A percentile compares a stretch with the other conserved stretches of the same genome.
phyloP scores from a whole-genome alignment of 495 filamentous ascomycete genomes.

The Stereocaulon alpinum region DNA sequence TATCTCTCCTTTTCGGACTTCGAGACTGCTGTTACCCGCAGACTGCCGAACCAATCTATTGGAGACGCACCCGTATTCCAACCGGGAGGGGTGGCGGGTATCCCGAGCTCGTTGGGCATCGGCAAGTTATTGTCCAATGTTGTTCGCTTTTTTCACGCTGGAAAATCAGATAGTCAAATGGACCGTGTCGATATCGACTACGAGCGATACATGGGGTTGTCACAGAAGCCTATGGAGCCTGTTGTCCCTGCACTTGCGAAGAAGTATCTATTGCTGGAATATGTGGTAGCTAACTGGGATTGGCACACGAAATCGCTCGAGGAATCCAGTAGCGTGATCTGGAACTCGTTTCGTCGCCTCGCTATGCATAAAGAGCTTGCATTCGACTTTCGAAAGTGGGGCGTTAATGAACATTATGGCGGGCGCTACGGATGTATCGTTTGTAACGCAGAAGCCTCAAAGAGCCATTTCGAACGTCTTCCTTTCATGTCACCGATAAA shows the following conservation, averaged over 20 bases:
- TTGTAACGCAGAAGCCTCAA: background rate
- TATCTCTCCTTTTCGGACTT: conserved; percentile 24
- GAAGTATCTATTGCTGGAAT: conserved; percentile 8
- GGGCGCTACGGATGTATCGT: background rate
- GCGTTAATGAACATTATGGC: background rate
- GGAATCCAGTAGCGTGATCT: background rate
- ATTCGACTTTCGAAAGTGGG: conserved; percentile 2
- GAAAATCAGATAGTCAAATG: too few species aligned
- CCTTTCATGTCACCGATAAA: background rate
- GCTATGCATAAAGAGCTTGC: background rate
- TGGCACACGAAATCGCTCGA: conserved; percentile 3
- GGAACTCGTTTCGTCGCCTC: background rate
- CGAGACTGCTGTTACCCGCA: conserved; percentile 12
- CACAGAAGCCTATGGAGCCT: background rate
- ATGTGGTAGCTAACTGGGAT: background rate
- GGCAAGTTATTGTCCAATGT: background rate
- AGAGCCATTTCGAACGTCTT: background rate
- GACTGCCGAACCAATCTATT: background rate
- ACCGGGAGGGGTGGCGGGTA: background rate
- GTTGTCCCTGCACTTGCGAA: background rate
- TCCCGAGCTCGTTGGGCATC: background rate
- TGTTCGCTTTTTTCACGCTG: too few species aligned
- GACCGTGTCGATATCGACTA: background rate
- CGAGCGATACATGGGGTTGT: background rate
- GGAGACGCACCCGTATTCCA: background rate